Conservation (phyloP, 2,329 filamentous ascomycete species). For the Penicillium sp. region DNA sequence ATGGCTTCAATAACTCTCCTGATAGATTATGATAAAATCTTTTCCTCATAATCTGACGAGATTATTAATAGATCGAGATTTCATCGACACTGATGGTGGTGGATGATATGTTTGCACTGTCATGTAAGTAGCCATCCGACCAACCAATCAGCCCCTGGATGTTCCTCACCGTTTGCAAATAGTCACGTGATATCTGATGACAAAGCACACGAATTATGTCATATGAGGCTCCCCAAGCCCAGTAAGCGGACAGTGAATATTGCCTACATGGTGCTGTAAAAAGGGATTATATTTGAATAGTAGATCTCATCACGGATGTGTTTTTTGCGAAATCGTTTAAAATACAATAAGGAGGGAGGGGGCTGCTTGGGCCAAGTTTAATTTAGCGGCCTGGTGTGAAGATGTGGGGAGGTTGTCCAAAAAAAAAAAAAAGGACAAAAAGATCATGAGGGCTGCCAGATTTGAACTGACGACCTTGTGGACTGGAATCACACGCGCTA, state of each 20-base stretch:
- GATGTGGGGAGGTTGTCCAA: not conserved
- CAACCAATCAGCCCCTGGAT: too few relatives aligned
- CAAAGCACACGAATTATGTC: not conserved
- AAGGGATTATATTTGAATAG: too few relatives aligned
- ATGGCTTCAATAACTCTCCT: too few relatives aligned
- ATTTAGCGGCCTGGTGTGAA: not conserved
- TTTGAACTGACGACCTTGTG: constrained; percentile 23
- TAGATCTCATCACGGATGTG: too few relatives aligned
- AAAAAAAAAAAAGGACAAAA: not conserved
- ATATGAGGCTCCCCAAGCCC: not conserved
- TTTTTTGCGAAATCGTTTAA: too few relatives aligned
- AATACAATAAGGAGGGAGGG: not conserved
- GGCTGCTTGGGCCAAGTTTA: not conserved
- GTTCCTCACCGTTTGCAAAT: too few relatives aligned
- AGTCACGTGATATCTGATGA: not conserved
- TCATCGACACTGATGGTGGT: too few relatives aligned
- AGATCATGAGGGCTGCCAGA: constrained; percentile 14
- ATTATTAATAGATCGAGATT: too few relatives aligned
- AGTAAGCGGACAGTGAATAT: not conserved
- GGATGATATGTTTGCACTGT: too few relatives aligned
- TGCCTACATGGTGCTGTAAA: not conserved
- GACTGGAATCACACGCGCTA: constrained; percentile 22
- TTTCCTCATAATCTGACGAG: too few relatives aligned
- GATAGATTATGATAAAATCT: too few relatives aligned
- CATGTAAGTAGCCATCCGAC: too few relatives aligned